Conservation (phyloP, 495 filamentous ascomycete genomes). For the Pyrenula massariospora region DNA sequence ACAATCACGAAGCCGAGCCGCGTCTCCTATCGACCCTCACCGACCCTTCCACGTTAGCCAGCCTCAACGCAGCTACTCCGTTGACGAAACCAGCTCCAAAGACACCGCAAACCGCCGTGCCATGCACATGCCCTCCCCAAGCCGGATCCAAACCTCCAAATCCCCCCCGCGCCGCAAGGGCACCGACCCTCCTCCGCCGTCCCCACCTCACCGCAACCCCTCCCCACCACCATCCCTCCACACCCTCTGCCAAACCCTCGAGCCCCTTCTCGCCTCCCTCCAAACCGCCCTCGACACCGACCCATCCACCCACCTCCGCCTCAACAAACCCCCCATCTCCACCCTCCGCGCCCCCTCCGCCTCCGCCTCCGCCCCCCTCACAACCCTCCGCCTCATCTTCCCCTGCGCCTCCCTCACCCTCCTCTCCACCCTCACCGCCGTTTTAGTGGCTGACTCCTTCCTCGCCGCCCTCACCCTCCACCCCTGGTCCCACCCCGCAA, state of each 20-base stretch:
- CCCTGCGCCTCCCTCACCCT: background rate
- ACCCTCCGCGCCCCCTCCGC: background rate
- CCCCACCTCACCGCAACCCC: background rate
- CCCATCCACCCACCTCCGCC: background rate
- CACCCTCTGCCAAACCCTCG: background rate
- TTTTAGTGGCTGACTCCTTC: conserved; percentile 2
- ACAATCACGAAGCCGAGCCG: background rate
- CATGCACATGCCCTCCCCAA: background rate
- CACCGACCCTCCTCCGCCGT: background rate
- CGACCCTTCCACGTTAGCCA: background rate
- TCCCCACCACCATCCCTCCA: background rate
- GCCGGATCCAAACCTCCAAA: background rate
- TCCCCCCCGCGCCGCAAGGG: background rate
- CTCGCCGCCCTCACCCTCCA: conserved; percentile 18
- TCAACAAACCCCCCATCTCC: background rate
- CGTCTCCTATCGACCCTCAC: background rate
- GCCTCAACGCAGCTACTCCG: background rate
- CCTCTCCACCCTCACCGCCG: conserved; percentile 17
- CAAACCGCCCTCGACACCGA: background rate
- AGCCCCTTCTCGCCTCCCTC: background rate
- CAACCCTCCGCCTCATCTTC: conserved; percentile 1
- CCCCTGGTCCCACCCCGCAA: conserved; percentile 33
- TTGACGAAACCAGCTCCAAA: background rate
- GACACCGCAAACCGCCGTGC: background rate
- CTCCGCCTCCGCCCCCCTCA: background rate